These are phyloP conservation scores for Paracorniculantispora psalliotae DNA, from an alignment of 2,329 filamentous ascomycete species.

Conservation along the genomic window DNA sequence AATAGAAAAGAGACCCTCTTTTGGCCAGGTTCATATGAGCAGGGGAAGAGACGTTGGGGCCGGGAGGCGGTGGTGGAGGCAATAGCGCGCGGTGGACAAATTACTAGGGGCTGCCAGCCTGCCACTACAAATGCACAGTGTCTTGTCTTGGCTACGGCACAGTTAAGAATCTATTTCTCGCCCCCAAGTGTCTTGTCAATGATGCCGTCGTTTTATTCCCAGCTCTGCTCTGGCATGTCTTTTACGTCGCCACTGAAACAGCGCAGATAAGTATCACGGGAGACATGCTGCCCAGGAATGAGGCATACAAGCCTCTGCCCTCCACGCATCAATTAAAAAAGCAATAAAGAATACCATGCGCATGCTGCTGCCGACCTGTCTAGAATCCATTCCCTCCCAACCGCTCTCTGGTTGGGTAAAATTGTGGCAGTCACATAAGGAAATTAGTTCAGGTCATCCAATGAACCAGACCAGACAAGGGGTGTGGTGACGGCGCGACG, in stretches of 20 bases:
- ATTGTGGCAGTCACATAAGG: not conserved
- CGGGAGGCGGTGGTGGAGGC: not conserved
- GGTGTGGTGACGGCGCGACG: not conserved
- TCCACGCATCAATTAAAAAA: not conserved
- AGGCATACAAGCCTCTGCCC: not conserved
- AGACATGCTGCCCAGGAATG: not conserved
- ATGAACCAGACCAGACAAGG: too few species aligned
- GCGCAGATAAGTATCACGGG: not conserved
- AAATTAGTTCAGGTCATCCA: conserved; percentile 8
- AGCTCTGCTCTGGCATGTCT: not conserved
- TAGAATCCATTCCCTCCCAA: not conserved
- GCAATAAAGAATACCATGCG: not conserved
- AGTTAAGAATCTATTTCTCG: not conserved
- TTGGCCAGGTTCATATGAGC: conserved; percentile 1
- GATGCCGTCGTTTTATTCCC: not conserved
- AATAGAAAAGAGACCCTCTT: conserved; percentile 7
- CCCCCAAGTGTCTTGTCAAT: not conserved
- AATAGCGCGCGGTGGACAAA: not conserved
- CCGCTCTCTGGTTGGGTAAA: not conserved
- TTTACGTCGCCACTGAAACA: not conserved
- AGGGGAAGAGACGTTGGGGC: not conserved
- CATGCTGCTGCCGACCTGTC: not conserved
- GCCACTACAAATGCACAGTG: not conserved
- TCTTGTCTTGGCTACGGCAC: not conserved
- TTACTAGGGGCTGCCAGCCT: not conserved